phyloP scores from a whole-genome alignment of 2,329 filamentous ascomycete species.

The Aspergillus pseudonomiae region DNA sequence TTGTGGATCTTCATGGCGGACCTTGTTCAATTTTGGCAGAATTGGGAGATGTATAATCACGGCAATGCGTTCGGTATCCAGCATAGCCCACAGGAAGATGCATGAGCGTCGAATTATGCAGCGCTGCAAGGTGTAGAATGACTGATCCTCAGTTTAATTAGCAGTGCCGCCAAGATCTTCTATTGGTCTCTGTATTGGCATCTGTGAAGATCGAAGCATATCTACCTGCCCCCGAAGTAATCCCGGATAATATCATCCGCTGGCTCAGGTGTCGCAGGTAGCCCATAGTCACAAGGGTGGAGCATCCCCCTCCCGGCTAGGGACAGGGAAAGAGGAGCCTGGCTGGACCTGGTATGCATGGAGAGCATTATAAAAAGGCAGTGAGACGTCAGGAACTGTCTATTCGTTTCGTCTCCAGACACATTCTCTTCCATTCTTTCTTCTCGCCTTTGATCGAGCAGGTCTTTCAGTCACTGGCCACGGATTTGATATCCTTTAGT shows the following conservation, averaged over 20 bases:
- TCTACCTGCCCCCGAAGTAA: constrained; percentile 4
- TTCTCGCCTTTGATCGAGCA: constrained; percentile 18
- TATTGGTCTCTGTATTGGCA: neutral
- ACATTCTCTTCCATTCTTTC: constrained; percentile 10
- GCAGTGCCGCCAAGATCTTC: neutral
- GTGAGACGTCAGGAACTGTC: neutral
- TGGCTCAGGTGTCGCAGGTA: constrained; percentile 8
- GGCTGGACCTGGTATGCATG: neutral
- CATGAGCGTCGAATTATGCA: neutral
- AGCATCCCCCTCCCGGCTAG: neutral
- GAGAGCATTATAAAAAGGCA: constrained; percentile 20
- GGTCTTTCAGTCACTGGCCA: constrained; percentile 16
- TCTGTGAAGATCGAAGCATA: neutral
- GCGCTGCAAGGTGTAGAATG: neutral
- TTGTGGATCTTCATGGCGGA: neutral
- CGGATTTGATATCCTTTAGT: constrained; percentile 15
- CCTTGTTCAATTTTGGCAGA: neutral
- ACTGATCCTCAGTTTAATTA: constrained; percentile 5
- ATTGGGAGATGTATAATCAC: neutral
- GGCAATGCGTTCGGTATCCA: constrained; percentile 3
- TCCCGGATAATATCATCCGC: constrained; percentile 14
- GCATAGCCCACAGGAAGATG: neutral
- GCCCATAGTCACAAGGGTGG: constrained; percentile 6
- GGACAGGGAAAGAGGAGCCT: neutral
- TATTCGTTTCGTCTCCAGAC: constrained; percentile 5